Base-by-base conservation (phyloP, 306 rosid genomes). In the Ceratonia siliqua region DNA sequence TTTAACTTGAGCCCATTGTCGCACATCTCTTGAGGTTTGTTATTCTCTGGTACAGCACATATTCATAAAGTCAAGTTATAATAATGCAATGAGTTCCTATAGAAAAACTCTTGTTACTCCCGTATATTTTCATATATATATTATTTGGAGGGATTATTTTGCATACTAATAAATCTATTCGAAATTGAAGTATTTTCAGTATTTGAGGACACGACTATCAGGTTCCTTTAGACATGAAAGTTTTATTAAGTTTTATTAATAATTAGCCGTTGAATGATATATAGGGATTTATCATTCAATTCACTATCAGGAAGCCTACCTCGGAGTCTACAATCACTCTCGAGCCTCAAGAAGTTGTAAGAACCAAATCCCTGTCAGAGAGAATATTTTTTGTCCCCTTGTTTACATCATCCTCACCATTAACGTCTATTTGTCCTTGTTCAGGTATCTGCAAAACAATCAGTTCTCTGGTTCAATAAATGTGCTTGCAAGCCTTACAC, bases 221-320 rank as follows among this genome's bases (percentile, higher is more conserved):
- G 53, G 64, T 46, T 76, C 64, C 68, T 54, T 48, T 59, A 15
- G 27, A 66, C 33, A 32, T 52, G 73, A 41, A 18, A 69, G 55
- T 75, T 69, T 43, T 43, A 39, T 52, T 78, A 18, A 69, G 55
- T 75, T 69, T 43, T 43, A 39, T 52, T 78, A 70, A 42, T 73
- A 10, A 15, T 59, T 68, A 38, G 36, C 41, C 39, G 24, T 13
- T 45, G 79, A 79, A 75, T 82, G 69, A 42, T 71, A 41, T 78
- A 55, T 84, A 94, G 98, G 88, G 96, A 94, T 85, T 80, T 94
- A 14, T 94, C 98, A 3, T 74, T 9, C 86, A 94, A 94, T 77
- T 81, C 91, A 70, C 55, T 94, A 45, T 91, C 97, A 24, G 98
- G 92, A 33, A 71, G 81, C 72, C 85, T 94, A 76, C 98, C 98